These are phyloP conservation scores for Neurospora pannonica DNA, from an alignment of 495 filamentous ascomycete genomes.

Conservation along the genomic window DNA sequence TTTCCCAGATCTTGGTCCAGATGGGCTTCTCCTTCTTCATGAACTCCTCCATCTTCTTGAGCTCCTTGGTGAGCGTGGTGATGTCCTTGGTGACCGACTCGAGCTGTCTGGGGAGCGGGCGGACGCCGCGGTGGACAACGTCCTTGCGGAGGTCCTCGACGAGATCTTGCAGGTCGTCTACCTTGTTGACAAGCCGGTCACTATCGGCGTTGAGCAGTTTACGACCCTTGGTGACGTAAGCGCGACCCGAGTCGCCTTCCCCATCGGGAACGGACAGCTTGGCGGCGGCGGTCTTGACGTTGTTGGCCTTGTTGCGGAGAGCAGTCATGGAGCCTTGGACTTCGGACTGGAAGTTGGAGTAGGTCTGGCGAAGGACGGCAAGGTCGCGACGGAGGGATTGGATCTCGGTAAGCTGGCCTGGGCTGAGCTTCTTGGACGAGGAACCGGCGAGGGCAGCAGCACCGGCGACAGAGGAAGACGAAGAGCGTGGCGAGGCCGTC, in stretches of 20 bases:
- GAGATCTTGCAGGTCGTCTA: conserved; percentile 92
- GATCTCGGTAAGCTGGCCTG: conserved; percentile 59
- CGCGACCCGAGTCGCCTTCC: conserved; percentile 63
- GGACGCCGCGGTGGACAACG: conserved; percentile 85
- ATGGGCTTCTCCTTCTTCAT: conserved; percentile 84
- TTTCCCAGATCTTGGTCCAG: conserved; percentile 98
- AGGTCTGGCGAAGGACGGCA: conserved; percentile 87
- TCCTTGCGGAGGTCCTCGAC: conserved; percentile 97
- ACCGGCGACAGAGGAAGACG: conserved; percentile 6
- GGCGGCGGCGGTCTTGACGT: conserved; percentile 66
- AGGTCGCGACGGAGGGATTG: conserved; percentile 81
- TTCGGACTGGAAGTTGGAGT: conserved; percentile 79
- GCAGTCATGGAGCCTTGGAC: conserved; percentile 77
- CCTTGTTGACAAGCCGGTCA: conserved; percentile 76
- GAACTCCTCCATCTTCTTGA: conserved; percentile 93
- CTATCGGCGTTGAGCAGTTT: conserved; percentile 75
- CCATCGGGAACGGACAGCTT: conserved; percentile 54
- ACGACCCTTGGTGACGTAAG: conserved; percentile 77
- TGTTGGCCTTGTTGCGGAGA: conserved; percentile 67
- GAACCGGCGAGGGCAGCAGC: background rate
- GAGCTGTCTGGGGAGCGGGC: conserved; percentile 84
- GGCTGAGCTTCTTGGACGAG: conserved; percentile 27
- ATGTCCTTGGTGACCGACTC: conserved; percentile 84
- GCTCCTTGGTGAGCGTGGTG: conserved; percentile 64
- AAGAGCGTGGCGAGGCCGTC: conserved; percentile 24